Percentiles rank a stretch among this genome's conserved stretches.
Evolutionary conservation across 345 rosid genomes (phyloP).

Genomic region (Corymbia maculata): DNA sequence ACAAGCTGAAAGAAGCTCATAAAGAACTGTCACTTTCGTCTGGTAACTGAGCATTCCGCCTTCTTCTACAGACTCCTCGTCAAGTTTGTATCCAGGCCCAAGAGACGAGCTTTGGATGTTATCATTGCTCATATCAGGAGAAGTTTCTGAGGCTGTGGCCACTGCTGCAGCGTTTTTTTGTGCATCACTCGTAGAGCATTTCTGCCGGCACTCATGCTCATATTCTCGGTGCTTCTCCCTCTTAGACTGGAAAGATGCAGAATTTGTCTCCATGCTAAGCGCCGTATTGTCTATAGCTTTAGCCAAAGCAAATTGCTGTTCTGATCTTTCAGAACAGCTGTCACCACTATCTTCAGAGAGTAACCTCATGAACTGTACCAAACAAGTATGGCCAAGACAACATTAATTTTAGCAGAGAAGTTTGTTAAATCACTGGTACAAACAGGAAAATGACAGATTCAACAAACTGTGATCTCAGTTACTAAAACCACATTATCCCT

Average conservation of each 20-base stretch:
- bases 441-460: background rate
- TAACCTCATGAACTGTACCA: constrained; percentile 60
- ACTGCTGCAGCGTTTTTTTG: constrained; percentile 19
- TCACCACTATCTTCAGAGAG: constrained; percentile 64
- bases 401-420: background rate
- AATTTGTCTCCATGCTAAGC: constrained; percentile 34
- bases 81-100: constrained; percentile 15
- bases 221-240: constrained; percentile 69
- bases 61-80: constrained; percentile 51
- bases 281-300: constrained; percentile 71
- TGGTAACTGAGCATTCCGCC: constrained; percentile 48
- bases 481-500: background rate
- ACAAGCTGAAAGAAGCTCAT: constrained; percentile 90
- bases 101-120: constrained; percentile 12
- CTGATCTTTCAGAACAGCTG: constrained; percentile 30
- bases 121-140: constrained; percentile 2
- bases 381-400: background rate
- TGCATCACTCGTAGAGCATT: constrained; percentile 32
- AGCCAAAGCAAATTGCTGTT: constrained; percentile 55
- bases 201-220: constrained; percentile 67
- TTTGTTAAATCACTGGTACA: background rate
- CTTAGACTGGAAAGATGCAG: constrained; percentile 42
- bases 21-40: constrained; percentile 73
- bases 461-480: background rate
- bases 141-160: background rate